Evolutionary conservation across 2,329 filamentous ascomycete genomes (phyloP).

Genomic region (Xylariaceae sp.): DNA sequence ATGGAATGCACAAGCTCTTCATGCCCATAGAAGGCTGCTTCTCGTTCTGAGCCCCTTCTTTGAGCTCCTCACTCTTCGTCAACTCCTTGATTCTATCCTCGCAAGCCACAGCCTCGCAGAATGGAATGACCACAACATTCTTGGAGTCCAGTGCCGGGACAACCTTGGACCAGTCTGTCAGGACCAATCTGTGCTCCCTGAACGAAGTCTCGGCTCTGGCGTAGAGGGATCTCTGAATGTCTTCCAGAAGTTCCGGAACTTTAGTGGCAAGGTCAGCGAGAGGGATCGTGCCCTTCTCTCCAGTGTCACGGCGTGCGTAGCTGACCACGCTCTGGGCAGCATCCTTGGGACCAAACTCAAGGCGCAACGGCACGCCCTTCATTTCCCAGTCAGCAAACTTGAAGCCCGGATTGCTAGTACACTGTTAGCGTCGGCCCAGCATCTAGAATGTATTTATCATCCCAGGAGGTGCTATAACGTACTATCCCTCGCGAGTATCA

Average conservation of each 20-base stretch:
- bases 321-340: slow-evolving; percentile 80
- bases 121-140: slow-evolving; percentile 89
- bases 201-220: slow-evolving; percentile 73
- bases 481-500: slow-evolving; percentile 82
- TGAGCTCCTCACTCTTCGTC: slow-evolving; percentile 71
- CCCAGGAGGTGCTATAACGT: slow-evolving; percentile 7
- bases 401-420: slow-evolving; percentile 73
- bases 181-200: slow-evolving; percentile 71
- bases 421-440: slow-evolving; percentile 4
- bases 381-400: slow-evolving; percentile 99
- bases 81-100: slow-evolving; percentile 94
- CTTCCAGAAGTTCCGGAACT: slow-evolving; percentile 78
- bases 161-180: slow-evolving; percentile 88
- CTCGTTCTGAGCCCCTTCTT: slow-evolving; percentile 48
- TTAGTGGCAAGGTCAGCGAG: slow-evolving; percentile 69
- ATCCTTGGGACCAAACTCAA: slow-evolving; percentile 96
- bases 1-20: slow-evolving; percentile 72
- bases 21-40: slow-evolving; percentile 58
- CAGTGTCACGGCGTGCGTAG: slow-evolving; percentile 81
- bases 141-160: slow-evolving; percentile 84
- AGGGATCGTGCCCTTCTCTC: slow-evolving; percentile 75
- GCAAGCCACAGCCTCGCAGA: slow-evolving; percentile 77
- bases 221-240: slow-evolving; percentile 82
- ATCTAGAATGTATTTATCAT: neutral
- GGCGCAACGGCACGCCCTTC: slow-evolving; percentile 86